These are phyloP conservation scores for Aspergillus asperescens DNA, from an alignment of 495 filamentous ascomycete species.

Conservation along the genomic window DNA sequence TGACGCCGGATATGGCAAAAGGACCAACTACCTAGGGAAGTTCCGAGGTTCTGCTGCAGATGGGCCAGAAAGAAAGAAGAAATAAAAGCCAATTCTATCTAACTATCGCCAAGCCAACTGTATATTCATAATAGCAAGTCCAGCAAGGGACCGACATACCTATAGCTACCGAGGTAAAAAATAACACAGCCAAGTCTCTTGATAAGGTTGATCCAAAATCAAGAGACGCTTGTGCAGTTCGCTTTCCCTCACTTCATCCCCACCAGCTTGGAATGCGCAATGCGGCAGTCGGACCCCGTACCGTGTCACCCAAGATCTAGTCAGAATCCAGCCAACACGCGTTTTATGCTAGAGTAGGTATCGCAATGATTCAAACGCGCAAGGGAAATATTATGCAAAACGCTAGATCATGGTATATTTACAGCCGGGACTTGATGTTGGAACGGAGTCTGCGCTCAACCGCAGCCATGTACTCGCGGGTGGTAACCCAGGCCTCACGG, in stretches of 20 bases:
- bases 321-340: conserved; percentile 1
- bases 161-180: too few relatives aligned
- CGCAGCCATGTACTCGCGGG: conserved; percentile 78
- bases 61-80: not conserved
- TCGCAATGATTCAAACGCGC: conserved; percentile 14
- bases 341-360: conserved; percentile 15
- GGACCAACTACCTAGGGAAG: too few relatives aligned
- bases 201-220: not conserved
- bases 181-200: too few relatives aligned
- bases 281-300: conserved; percentile 5
- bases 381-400: conserved; percentile 9
- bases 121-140: not conserved
- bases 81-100: not conserved
- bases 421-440: conserved; percentile 47
- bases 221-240: not conserved
- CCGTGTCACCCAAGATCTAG: conserved; percentile 4
- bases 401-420: conserved; percentile 19
- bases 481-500: conserved; percentile 80
- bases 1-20: not conserved
- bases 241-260: not conserved
- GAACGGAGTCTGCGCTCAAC: conserved; percentile 80
- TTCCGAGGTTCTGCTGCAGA: too few relatives aligned
- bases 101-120: not conserved
- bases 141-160: not conserved
- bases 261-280: conserved; percentile 18